Base-by-base conservation (phyloP, 345 rosid species). In the Zanthoxylum bungeanum region DNA sequence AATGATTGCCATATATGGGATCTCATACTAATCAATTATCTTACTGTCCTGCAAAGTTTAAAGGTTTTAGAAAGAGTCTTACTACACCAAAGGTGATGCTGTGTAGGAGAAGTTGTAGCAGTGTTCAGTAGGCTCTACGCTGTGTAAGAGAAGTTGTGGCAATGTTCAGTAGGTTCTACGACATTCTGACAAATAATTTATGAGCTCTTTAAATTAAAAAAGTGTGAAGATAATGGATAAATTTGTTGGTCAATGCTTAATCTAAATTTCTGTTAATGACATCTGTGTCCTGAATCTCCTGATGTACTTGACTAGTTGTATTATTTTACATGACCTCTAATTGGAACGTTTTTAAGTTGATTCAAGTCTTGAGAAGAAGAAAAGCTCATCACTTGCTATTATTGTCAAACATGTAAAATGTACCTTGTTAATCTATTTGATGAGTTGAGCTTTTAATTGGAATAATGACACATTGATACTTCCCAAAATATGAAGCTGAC, bases 401-500 rank as follows among this genome's bases (percentile, higher is more conserved):
- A 19, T 25, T 40, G 36, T 42, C 12, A 5, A 16, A 30, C 7
- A 30, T 30, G n/a, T n/a, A n/a, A n/a, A n/a, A n/a, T n/a, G 9
- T 17, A 30, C 61, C 61, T 16, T 57, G 49, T 63, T 42, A 24
- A 5, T 14, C 11, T 7, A 2, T 42, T 25, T 21, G 31, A 24
- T 12, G 24, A 36, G 16, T 60, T 59, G 21, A n/a, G 57, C 56
- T 5, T 21, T 19, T 69, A 31, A 67, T 67, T 65, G 51, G 44
- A 21, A 31, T 14, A 17, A 28, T 60, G 61, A 4, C 34, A 1
- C 28, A 21, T 21, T 40, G 19, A 39, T 16, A 27, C n/a, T 19
- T 62, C 10, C 42, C 60, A 81, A 85, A 71, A 33, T 90, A 86
- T 47, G 93, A 89, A 82, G 81, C 81, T 62, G 89, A 87, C 72